phyloP scores from a whole-genome alignment of 2,329 filamentous ascomycete species.

The Aureobasidium vineae region DNA sequence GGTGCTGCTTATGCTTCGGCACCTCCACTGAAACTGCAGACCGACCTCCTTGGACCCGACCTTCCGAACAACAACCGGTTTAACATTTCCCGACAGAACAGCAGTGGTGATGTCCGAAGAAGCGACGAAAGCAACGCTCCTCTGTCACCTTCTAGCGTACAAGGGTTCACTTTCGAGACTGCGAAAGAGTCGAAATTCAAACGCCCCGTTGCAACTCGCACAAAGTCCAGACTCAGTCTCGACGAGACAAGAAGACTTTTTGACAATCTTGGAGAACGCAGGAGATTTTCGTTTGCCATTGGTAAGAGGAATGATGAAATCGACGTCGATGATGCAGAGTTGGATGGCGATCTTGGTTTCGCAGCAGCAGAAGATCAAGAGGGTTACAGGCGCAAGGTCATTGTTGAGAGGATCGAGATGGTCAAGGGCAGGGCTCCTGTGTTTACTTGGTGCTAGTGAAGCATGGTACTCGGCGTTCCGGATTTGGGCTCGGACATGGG shows the following conservation, averaged over 20 bases:
- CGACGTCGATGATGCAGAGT: conserved; percentile 51
- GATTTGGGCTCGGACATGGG: neutral
- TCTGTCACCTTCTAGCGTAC: conserved; percentile 39
- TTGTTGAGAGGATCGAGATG: conserved; percentile 92
- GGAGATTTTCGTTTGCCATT: conserved; percentile 27
- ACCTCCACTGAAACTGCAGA: conserved; percentile 45
- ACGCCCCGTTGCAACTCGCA: conserved; percentile 32
- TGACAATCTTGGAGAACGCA: conserved; percentile 34
- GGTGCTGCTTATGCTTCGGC: conserved; percentile 64
- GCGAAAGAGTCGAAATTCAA: conserved; percentile 26
- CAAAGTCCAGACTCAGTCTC: conserved; percentile 44
- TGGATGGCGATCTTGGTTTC: conserved; percentile 92
- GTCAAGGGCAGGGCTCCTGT: conserved; percentile 95
- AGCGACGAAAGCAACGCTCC: conserved; percentile 31
- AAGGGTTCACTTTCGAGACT: conserved; percentile 33
- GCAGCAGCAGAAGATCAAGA: conserved; percentile 93
- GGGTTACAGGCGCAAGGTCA: conserved; percentile 85
- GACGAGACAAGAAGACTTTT: conserved; percentile 40
- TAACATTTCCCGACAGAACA: conserved; percentile 49
- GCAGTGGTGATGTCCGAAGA: conserved; percentile 41
- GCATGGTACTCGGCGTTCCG: conserved; percentile 7
- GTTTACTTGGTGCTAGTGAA: conserved; percentile 84
- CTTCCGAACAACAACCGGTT: conserved; percentile 45
- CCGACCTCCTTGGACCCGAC: conserved; percentile 64
- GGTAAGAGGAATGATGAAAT: conserved; percentile 41